Evolutionary conservation across 2,329 filamentous ascomycete genomes (phyloP).

Genomic region (Fusarium nelsonii): DNA sequence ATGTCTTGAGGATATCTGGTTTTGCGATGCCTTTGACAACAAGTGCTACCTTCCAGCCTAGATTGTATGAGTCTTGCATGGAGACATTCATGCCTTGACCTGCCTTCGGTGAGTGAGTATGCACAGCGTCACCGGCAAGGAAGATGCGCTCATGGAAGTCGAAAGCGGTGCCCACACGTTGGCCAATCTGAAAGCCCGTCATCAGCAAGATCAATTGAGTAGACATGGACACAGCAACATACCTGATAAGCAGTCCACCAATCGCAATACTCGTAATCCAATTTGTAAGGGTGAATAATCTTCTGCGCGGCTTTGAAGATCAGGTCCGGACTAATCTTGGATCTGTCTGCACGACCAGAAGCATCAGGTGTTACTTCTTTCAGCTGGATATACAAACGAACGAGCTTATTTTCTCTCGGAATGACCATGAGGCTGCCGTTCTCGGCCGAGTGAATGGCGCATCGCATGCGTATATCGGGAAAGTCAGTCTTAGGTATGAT

Average conservation of each 20-base stretch:
- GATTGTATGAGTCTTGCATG: constrained; percentile 72
- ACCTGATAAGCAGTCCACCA: constrained; percentile 9
- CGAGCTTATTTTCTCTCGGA: constrained; percentile 79
- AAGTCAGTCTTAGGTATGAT: constrained; percentile 78
- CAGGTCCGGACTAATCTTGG: neutral
- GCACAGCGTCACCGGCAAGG: constrained; percentile 76
- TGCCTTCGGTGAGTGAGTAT: constrained; percentile 79
- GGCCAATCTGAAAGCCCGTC: neutral
- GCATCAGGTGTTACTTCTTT: constrained; percentile 56
- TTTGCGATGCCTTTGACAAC: constrained; percentile 68
- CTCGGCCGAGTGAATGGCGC: constrained; percentile 74
- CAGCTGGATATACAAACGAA: constrained; percentile 71
- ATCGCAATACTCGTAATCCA: constrained; percentile 1
- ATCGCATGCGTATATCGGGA: constrained; percentile 81
- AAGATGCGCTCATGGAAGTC: constrained; percentile 63
- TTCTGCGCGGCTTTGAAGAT: neutral
- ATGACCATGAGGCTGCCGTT: constrained; percentile 78
- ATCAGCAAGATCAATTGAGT: neutral
- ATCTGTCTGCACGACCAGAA: neutral
- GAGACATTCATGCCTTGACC: constrained; percentile 76
- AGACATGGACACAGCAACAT: too few species aligned
- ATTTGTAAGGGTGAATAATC: neutral
- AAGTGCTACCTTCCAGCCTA: constrained; percentile 66
- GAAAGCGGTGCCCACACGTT: neutral
- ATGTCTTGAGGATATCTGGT: constrained; percentile 64